Conservation (phyloP, 495 filamentous ascomycete species). For the Hypoxylon subgilvum region DNA sequence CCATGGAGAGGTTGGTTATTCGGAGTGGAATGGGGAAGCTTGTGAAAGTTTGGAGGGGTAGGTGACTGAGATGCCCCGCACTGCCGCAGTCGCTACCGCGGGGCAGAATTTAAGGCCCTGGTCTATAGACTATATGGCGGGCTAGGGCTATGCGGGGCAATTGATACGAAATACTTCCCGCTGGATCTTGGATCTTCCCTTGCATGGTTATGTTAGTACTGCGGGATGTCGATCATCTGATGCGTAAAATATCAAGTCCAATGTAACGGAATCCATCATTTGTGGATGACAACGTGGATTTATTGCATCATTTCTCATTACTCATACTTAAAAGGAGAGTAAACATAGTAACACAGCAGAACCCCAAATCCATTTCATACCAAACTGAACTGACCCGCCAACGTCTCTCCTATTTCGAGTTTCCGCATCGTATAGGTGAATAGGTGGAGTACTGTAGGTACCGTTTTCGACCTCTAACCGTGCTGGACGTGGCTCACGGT, state of each 20-base stretch:
- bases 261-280: no score
- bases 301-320: constrained; percentile 3
- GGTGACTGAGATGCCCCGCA: constrained; percentile 29
- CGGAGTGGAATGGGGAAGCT: constrained; percentile 27
- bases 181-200: no score
- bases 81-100: constrained; percentile 19
- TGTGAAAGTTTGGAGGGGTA: constrained; percentile 47
- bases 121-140: constrained; percentile 13
- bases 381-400: background rate
- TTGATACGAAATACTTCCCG: constrained; percentile 12
- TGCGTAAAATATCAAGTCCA: no score
- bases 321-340: constrained; percentile 4
- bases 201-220: no score
- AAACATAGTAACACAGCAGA: constrained; percentile 1
- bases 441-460: background rate
- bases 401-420: background rate
- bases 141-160: no score
- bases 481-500: constrained; percentile 73
- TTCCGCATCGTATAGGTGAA: background rate
- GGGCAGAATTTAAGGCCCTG: constrained; percentile 26
- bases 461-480: constrained; percentile 50
- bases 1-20: background rate
- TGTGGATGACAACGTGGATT: background rate
- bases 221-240: no score
- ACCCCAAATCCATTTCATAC: background rate